Percentiles rank a stretch among this genome's conserved stretches.
phyloP scores from a whole-genome alignment of 2,329 filamentous ascomycete genomes.

The Simplicillium aogashimaense region DNA sequence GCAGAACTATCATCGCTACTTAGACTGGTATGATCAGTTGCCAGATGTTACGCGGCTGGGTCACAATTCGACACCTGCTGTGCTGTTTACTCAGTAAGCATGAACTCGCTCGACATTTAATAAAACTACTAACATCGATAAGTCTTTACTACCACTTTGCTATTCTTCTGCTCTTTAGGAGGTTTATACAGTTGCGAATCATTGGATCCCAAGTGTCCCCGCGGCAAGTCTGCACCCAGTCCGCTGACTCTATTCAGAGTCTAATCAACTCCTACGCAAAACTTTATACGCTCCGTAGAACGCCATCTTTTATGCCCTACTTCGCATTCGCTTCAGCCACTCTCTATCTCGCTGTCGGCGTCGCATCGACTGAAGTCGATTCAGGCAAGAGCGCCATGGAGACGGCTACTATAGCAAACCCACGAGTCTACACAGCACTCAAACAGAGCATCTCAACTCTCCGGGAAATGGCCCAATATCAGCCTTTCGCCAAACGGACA shows the following conservation, averaged over 20 bases:
- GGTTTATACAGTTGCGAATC: conserved; percentile 32
- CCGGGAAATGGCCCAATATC: conserved; percentile 49
- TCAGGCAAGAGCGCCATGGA: conserved; percentile 15
- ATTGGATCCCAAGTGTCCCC: conserved; percentile 56
- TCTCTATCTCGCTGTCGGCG: conserved; percentile 46
- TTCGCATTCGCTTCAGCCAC: conserved; percentile 49
- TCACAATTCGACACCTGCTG: conserved; percentile 61
- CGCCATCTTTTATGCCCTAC: conserved; percentile 50
- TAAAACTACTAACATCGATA: conserved; percentile 3
- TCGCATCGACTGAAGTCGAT: conserved; percentile 8
- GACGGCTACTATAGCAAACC: conserved; percentile 21
- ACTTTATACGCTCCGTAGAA: conserved; percentile 46
- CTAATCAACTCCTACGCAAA: conserved; percentile 45
- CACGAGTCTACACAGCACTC: conserved; percentile 32
- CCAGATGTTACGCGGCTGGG: conserved; percentile 54
- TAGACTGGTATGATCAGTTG: conserved; percentile 62
- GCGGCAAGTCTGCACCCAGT: conserved; percentile 55
- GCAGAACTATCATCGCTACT: conserved; percentile 55
- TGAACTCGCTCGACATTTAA: background rate
- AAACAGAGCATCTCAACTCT: conserved; percentile 46
- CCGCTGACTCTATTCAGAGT: conserved; percentile 47
- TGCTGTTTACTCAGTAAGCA: conserved; percentile 63
- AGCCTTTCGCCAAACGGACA: conserved; percentile 49
- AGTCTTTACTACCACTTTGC: conserved; percentile 64
- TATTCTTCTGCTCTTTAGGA: conserved; percentile 59